Evolutionary conservation across 2,329 filamentous ascomycete species (phyloP).

Genomic region (Phaeophleospora eucalypticola): DNA sequence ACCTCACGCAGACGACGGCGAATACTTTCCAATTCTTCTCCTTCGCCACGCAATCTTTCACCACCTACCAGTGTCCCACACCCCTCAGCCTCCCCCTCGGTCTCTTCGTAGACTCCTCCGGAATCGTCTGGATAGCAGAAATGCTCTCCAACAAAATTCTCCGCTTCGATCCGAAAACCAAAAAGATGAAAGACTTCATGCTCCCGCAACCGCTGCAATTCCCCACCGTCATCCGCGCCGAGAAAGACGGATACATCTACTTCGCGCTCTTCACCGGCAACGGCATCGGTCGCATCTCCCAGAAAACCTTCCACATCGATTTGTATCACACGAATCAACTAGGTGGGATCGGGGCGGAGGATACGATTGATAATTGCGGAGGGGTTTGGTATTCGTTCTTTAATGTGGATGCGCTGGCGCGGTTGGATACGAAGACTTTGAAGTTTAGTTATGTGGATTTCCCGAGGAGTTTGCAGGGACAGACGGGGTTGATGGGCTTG

Average conservation of each 20-base stretch:
- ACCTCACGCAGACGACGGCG: conserved; percentile 23
- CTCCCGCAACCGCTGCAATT: conserved; percentile 13
- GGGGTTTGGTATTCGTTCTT: conserved; percentile 20
- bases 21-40: conserved; percentile 14
- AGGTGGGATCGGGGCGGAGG: conserved; percentile 15
- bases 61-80: conserved; percentile 12
- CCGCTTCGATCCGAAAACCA: conserved; percentile 10
- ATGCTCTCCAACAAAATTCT: conserved; percentile 18
- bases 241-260: conserved; percentile 19
- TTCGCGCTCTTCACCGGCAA: conserved; percentile 19
- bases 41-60: conserved; percentile 10
- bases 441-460: conserved; percentile 15
- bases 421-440: conserved; percentile 16
- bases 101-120: conserved; percentile 15
- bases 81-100: conserved; percentile 16
- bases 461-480: conserved; percentile 3
- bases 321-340: conserved; percentile 17
- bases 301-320: conserved; percentile 18
- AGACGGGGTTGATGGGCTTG: conserved; percentile 2
- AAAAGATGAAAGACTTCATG: conserved; percentile 14
- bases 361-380: conserved; percentile 20
- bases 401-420: conserved; percentile 12
- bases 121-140: conserved; percentile 16
- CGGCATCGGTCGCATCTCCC: conserved; percentile 18
- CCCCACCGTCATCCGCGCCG: conserved; percentile 18